These are phyloP conservation scores for Claviceps paspali DNA, from an alignment of 2,329 filamentous ascomycete genomes.

Conservation along the genomic window DNA sequence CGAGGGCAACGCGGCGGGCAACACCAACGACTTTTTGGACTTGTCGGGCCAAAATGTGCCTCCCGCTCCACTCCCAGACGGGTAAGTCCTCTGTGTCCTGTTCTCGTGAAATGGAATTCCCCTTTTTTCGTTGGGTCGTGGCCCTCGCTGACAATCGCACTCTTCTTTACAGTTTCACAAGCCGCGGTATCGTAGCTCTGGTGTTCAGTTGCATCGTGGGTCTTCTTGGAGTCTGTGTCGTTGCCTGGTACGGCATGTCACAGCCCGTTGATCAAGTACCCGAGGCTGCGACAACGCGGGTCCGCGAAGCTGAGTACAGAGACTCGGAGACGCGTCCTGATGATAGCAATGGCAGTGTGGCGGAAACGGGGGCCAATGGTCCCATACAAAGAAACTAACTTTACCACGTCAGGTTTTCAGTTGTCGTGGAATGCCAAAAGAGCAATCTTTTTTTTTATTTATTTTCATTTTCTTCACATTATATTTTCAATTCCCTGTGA, in stretches of 20 bases:
- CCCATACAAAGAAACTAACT: background rate
- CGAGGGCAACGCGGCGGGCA: conserved; percentile 60
- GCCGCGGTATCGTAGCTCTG: conserved; percentile 56
- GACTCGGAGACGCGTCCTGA: background rate
- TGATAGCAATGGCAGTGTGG: background rate
- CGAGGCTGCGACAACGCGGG: conserved; percentile 1
- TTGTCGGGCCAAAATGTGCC: conserved; percentile 43
- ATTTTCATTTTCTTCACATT: too few species aligned
- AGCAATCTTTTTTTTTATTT: too few species aligned
- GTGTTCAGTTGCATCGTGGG: conserved; percentile 57
- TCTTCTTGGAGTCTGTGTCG: conserved; percentile 49
- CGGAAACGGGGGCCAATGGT: background rate
- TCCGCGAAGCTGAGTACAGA: conserved; percentile 2
- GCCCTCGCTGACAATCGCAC: conserved; percentile 3
- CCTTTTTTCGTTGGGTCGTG: background rate
- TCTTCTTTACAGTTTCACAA: conserved; percentile 41
- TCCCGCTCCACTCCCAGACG: conserved; percentile 42
- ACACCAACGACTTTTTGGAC: conserved; percentile 48
- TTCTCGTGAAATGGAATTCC: background rate
- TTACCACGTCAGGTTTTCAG: too few species aligned
- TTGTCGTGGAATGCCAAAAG: too few species aligned
- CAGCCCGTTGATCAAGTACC: conserved; percentile 8
- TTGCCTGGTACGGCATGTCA: conserved; percentile 48
- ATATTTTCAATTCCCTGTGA: too few species aligned
- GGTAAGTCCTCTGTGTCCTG: conserved; percentile 22